Evolutionary conservation across 148 eudicot genomes (phyloP).

Genomic region (Vaccinium darrowii): DNA sequence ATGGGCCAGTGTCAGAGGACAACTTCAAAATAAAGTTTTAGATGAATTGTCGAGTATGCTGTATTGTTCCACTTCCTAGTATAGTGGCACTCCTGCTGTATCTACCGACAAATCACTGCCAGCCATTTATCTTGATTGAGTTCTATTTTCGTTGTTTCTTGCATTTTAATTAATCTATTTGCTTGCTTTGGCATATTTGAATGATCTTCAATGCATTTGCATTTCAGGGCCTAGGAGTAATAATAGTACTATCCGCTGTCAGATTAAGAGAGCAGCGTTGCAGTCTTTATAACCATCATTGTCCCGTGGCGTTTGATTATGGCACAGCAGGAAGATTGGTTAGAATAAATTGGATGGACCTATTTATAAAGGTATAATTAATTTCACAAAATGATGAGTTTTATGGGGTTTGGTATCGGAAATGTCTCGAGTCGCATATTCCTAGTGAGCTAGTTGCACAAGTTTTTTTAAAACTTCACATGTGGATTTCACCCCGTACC

Average conservation of each 20-base stretch:
- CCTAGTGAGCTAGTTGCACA: background rate
- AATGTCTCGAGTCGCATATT: background rate
- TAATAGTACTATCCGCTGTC: background rate
- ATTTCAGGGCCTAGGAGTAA: constrained; percentile 13
- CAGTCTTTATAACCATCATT: background rate
- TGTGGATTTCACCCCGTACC: background rate
- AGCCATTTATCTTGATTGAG: background rate
- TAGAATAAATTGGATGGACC: background rate
- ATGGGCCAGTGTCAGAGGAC: background rate
- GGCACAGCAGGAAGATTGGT: background rate
- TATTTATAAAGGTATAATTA: background rate
- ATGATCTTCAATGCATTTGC: background rate
- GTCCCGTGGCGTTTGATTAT: background rate
- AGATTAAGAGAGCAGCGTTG: background rate
- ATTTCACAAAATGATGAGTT: background rate
- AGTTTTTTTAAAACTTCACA: background rate
- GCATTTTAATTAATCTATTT: background rate
- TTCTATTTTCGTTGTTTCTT: background rate
- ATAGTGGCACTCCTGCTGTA: background rate
- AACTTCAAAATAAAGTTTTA: background rate
- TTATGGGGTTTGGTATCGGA: background rate
- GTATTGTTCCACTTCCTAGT: background rate
- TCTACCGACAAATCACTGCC: background rate
- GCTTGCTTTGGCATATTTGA: constrained; percentile 12
- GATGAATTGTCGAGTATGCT: background rate